These are phyloP conservation scores for Handroanthus guayacan DNA, from an alignment of 257 asterid species.

Conservation along the genomic window DNA sequence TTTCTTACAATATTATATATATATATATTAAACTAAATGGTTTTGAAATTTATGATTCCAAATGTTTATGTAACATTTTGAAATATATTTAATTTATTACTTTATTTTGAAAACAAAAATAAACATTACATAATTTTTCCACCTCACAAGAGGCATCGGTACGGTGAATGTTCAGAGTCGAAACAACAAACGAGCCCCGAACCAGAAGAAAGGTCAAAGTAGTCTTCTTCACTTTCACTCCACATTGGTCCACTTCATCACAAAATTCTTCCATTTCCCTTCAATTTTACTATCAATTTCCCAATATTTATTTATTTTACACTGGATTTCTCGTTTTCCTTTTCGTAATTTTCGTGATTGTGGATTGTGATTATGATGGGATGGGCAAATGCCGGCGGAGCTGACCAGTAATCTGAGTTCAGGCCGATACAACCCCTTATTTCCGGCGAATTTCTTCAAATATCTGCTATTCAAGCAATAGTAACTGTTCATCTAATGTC, in stretches of 20 bases:
- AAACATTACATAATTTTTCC: too few relatives aligned
- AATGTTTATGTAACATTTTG: too few relatives aligned
- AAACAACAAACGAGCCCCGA: too few relatives aligned
- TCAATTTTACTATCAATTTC: not conserved
- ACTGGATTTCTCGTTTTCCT: not conserved
- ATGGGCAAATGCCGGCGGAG: slow-evolving; percentile 9
- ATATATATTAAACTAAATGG: too few relatives aligned
- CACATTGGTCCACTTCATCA: not conserved
- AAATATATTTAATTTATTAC: too few relatives aligned
- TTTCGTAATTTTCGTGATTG: not conserved
- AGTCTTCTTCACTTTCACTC: too few relatives aligned
- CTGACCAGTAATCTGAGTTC: not conserved
- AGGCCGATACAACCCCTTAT: slow-evolving; percentile 5
- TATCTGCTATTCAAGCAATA: slow-evolving; percentile 5
- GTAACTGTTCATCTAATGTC: slow-evolving; percentile 45
- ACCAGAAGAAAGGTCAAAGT: too few relatives aligned
- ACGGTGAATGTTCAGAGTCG: too few relatives aligned
- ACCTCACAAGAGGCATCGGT: too few relatives aligned
- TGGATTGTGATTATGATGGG: not conserved
- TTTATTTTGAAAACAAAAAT: too few relatives aligned
- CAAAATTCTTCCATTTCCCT: not conserved
- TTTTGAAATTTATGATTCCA: too few relatives aligned
- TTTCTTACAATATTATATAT: too few relatives aligned
- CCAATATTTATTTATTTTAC: not conserved
- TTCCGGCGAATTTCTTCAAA: slow-evolving; percentile 14